phyloP scores from a whole-genome alignment of 2,329 filamentous ascomycete species.

The Stylonectria norvegica region DNA sequence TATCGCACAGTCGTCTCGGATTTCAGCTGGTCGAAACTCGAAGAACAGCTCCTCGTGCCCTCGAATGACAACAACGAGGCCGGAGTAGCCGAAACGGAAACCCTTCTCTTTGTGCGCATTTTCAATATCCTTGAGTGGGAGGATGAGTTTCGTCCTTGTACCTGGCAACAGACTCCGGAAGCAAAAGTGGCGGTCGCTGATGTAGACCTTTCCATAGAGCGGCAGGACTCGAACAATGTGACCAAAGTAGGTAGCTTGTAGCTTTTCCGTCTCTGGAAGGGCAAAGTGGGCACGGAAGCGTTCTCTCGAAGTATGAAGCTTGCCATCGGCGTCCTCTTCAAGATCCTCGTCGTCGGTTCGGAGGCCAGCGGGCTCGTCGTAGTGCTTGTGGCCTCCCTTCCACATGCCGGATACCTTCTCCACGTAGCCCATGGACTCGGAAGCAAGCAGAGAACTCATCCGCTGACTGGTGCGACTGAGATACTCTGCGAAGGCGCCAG shows the following conservation, averaged over 20 bases:
- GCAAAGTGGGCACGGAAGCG: constrained; percentile 89
- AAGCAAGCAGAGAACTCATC: constrained; percentile 78
- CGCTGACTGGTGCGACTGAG: constrained; percentile 73
- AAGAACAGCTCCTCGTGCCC: constrained; percentile 97
- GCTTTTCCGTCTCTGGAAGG: constrained; percentile 75
- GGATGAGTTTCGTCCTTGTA: constrained; percentile 85
- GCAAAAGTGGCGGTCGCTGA: constrained; percentile 83
- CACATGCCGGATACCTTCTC: constrained; percentile 98
- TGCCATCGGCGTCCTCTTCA: constrained; percentile 58
- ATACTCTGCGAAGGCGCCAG: constrained; percentile 78
- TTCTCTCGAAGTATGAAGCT: constrained; percentile 65
- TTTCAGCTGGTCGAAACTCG: constrained; percentile 75
- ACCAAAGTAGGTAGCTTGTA: constrained; percentile 89
- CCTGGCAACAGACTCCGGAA: constrained; percentile 89
- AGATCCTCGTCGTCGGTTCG: constrained; percentile 54
- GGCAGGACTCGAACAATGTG: constrained; percentile 86
- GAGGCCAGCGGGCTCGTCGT: constrained; percentile 59
- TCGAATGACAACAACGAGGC: constrained; percentile 85
- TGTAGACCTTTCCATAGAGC: constrained; percentile 93
- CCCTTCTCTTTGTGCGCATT: constrained; percentile 94
- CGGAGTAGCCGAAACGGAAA: constrained; percentile 86
- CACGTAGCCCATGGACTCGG: constrained; percentile 92
- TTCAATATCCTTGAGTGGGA: constrained; percentile 87
- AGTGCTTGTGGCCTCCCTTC: constrained; percentile 87
- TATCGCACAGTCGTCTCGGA: constrained; percentile 84